phyloP scores from a whole-genome alignment of 2,329 filamentous ascomycete genomes.

The Camillea tinctor region DNA sequence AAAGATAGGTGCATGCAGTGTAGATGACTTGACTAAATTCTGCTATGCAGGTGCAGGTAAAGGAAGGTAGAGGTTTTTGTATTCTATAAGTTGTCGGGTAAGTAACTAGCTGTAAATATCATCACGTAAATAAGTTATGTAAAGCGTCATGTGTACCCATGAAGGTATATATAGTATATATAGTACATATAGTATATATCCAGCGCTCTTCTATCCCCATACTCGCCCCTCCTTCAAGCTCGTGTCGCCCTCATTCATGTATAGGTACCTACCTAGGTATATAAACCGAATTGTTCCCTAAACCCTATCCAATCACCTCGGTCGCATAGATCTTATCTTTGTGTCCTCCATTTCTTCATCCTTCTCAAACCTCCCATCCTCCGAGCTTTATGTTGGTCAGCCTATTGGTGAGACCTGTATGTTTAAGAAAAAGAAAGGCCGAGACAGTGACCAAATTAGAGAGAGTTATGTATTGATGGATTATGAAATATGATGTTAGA shows the following conservation, averaged over 20 bases:
- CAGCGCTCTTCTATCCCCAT: not conserved
- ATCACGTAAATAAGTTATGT: not conserved
- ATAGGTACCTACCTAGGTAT: not conserved
- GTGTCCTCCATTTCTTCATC: not conserved
- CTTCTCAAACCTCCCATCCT: too few relatives aligned
- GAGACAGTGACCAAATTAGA: not conserved
- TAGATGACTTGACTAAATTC: too few relatives aligned
- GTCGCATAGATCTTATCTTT: not conserved
- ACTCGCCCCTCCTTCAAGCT: not conserved
- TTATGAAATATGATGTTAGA: not conserved
- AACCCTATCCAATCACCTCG: not conserved
- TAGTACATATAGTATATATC: not conserved
- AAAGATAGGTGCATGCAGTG: not conserved
- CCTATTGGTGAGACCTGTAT: not conserved
- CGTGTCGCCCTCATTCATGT: not conserved
- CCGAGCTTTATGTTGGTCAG: not conserved
- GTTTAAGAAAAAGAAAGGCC: not conserved
- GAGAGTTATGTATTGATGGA: not conserved
- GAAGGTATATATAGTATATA: too few relatives aligned
- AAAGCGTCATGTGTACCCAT: too few relatives aligned
- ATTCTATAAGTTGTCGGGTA: not conserved
- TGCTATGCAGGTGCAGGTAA: too few relatives aligned
- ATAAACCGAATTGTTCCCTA: not conserved
- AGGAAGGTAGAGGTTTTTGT: too few relatives aligned
- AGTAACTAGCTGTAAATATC: too few relatives aligned